Evolutionary conservation across 306 rosid genomes (phyloP).

Genomic region (Lotus japonicus): DNA sequence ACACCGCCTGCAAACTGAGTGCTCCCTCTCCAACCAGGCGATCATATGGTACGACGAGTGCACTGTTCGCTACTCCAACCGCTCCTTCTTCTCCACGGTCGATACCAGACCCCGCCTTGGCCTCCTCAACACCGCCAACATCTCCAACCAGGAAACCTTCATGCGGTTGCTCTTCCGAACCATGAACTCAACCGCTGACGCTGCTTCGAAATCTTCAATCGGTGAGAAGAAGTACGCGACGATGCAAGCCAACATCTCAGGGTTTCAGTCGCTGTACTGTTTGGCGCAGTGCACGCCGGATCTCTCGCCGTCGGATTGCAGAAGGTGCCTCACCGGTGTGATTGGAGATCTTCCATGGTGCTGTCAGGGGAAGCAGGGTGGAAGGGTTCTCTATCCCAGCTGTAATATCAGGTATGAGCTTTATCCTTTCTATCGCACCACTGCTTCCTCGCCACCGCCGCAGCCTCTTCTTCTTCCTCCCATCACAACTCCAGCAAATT

Average conservation of each 20-base stretch:
- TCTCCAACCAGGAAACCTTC: constrained; percentile 5
- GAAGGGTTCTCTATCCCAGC: constrained; percentile 25
- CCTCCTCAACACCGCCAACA: constrained; percentile 10
- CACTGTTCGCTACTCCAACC: constrained; percentile 21
- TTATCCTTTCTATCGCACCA: constrained; percentile 12
- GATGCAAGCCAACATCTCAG: background rate
- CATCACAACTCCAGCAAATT: background rate
- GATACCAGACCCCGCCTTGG: constrained; percentile 15
- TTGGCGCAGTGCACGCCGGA: constrained; percentile 33
- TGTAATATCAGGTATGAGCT: constrained; percentile 27
- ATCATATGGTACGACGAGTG: constrained; percentile 30
- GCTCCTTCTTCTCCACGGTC: constrained; percentile 9
- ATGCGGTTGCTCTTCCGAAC: constrained; percentile 7
- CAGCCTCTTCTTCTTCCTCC: background rate
- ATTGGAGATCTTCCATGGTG: constrained; percentile 19
- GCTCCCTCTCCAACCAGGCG: background rate
- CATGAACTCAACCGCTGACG: constrained; percentile 14
- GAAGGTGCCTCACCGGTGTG: constrained; percentile 9
- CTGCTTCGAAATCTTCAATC: background rate
- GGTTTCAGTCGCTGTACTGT: constrained; percentile 13
- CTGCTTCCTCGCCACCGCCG: background rate
- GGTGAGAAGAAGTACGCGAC: constrained; percentile 24
- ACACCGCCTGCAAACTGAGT: background rate
- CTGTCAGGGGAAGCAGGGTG: constrained; percentile 18
- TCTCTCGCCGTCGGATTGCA: constrained; percentile 7